Conservation (phyloP, 768 basidiomycete species). For the Leucogyrophana mollusca region DNA sequence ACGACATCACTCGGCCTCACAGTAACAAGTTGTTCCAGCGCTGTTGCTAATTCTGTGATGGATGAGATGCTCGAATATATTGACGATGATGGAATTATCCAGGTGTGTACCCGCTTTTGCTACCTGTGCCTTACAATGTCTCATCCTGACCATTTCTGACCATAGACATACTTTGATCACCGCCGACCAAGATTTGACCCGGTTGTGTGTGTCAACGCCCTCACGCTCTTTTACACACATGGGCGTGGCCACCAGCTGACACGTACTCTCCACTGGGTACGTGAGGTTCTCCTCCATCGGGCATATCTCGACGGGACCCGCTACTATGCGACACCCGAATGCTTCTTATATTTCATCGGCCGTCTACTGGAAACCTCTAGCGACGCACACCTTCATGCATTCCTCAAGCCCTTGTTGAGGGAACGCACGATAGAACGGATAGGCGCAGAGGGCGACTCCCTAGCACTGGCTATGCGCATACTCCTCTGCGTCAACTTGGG, state of each 20-base stretch:
- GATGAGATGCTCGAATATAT: slow-evolving; percentile 56
- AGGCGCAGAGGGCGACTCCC: slow-evolving; percentile 47
- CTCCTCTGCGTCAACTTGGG: slow-evolving; percentile 42
- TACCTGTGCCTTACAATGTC: not conserved
- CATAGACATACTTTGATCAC: slow-evolving; percentile 53
- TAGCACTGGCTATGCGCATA: slow-evolving; percentile 59
- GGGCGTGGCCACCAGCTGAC: slow-evolving; percentile 46
- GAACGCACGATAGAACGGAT: slow-evolving; percentile 50
- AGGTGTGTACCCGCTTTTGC: slow-evolving; percentile 27
- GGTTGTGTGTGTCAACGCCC: slow-evolving; percentile 49
- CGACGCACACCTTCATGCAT: slow-evolving; percentile 32
- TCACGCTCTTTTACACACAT: slow-evolving; percentile 48
- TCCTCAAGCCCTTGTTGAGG: slow-evolving; percentile 39
- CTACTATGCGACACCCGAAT: slow-evolving; percentile 52
- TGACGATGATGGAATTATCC: slow-evolving; percentile 50
- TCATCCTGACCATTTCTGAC: slow-evolving; percentile 2
- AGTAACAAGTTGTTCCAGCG: slow-evolving; percentile 32
- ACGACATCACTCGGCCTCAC: slow-evolving; percentile 56
- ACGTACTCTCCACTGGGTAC: slow-evolving; percentile 46
- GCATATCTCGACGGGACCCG: slow-evolving; percentile 55
- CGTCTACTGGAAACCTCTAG: slow-evolving; percentile 39
- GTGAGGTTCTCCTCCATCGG: slow-evolving; percentile 47
- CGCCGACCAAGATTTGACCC: slow-evolving; percentile 52
- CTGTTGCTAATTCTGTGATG: slow-evolving; percentile 42
- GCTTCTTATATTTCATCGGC: slow-evolving; percentile 50